Base-by-base conservation (phyloP, 345 rosid species). In the Pistacia vera region DNA sequence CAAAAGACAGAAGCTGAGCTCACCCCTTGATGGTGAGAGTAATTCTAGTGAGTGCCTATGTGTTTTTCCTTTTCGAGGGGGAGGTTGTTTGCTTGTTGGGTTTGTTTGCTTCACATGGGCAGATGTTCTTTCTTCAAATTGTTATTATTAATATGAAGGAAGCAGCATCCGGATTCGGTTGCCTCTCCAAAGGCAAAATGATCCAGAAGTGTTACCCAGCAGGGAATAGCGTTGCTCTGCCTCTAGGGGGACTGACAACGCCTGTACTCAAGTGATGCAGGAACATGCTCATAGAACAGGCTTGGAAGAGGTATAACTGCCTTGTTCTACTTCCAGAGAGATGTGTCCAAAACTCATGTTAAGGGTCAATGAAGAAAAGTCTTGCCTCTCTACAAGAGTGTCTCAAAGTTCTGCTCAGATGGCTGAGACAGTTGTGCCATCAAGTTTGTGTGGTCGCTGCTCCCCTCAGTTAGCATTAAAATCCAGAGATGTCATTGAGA, bases 141-240 rank as follows among this genome's bases (percentile, higher is more conserved):
- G 77, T 77, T 82, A 75, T 85, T 68, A 79, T 80, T 68, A 83
- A 73, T 85, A 80, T 87, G 84, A 91, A 91, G 97, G 87, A 83
- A 86, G 89, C 91, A 85, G 80, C 79, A 73, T 91, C 67, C 88
- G 92, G 92, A 90, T 91, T 78, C 83, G 87, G 44, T 86, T 91
- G 89, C 91, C 94, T 81, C 44, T 76, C 46, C 87, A 86, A 87
- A 90, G 92, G 91, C 86, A 84, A 44, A 78, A 78, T 76, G 84
- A 83, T 87, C 86, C 62, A 13, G 83, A 83, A 78, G 82, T 81
- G 84, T 74, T 80, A 36, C 83, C 86, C 82, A 80, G 66, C 79
- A 76, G 78, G 80, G 88, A 82, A 66, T 81, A 70, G 79, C 88
- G 85, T 46, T 80, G 61, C 81, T 48, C 85, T 82, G 66, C 88